These are phyloP conservation scores for Starmerella roubikii DNA, from an alignment of 805 yeast genomes.

Conservation along the genomic window DNA sequence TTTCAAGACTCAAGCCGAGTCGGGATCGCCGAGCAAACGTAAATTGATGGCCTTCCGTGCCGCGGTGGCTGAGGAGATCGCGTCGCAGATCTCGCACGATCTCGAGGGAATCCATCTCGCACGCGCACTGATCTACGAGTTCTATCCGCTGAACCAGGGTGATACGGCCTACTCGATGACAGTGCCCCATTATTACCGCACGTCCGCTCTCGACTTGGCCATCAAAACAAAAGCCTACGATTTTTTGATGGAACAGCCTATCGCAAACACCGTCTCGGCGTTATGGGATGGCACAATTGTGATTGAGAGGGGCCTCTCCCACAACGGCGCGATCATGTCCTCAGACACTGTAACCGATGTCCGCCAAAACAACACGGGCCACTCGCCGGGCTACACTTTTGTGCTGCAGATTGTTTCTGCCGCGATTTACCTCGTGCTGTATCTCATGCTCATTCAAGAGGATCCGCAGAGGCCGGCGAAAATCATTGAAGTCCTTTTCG, in stretches of 20 bases:
- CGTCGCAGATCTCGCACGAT: background rate
- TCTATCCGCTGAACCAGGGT: slow-evolving; percentile 6
- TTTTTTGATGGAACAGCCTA: slow-evolving; percentile 2
- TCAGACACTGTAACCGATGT: background rate
- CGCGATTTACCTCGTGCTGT: background rate
- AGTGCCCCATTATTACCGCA: background rate
- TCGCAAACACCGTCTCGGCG: background rate
- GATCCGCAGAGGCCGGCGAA: background rate
- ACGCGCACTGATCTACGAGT: slow-evolving; percentile 1
- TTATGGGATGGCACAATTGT: slow-evolving; percentile 1
- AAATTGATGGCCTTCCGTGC: background rate
- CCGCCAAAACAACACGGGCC: background rate
- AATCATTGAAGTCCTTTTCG: slow-evolving; percentile 1
- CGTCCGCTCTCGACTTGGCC: slow-evolving; percentile 4
- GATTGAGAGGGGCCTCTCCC: background rate
- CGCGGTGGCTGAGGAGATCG: background rate
- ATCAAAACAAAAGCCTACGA: background rate
- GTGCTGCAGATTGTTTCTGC: slow-evolving; percentile 1
- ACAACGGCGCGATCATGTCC: background rate
- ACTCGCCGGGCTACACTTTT: background rate
- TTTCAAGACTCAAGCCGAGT: background rate
- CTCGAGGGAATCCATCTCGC: background rate
- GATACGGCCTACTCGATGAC: background rate
- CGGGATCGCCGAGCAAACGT: slow-evolving; percentile 1
- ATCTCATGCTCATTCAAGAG: slow-evolving; percentile 3